Base-by-base conservation (phyloP, 768 basidiomycete species). In the Amanita rubescens region DNA sequence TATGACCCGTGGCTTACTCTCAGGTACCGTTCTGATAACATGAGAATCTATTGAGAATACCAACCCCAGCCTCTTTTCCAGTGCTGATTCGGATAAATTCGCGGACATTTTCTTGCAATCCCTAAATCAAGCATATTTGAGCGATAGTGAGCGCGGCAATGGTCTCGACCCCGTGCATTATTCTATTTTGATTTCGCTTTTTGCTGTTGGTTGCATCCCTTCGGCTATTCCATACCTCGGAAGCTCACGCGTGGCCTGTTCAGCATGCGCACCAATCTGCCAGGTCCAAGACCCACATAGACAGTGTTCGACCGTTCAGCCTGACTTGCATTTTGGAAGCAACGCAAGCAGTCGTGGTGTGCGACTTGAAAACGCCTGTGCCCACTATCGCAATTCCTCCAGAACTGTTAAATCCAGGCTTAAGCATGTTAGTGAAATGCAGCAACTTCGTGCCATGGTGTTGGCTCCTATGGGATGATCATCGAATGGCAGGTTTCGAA, bases 391-490 rank as follows among this genome's bases (percentile, higher is more conserved):
- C 30, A 49, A 25, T 44, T 19, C 67, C 63, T 15, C 59, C 52
- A 22, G 58, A 61, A 41, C 51, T 58, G 17, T 62, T 76, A 5
- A 76, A 81, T 62, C 53, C 60, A 42, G 65, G 83, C 10, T 75
- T 77, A 54, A 64, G 44, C 5, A 71, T 85, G 19, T 62, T 89
- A n/a, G 51, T 85, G n/a, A 67, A 67, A 55, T 87, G 82, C 80
- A 78, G 80, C 27, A 57, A 71, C 10, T 66, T 76, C 10, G 63
- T 85, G 2, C 74, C 77, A 1, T 88, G 87, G 86, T 72, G 71
- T 51, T 90, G 88, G 86, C 66, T 62, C 10, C 64, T 75, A 6
- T 89, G 85, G 83, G 63, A 67, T 44, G 85, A 87, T 27, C 43
- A 53, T 27, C 42, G 52, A 14, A 46, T 46, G 24, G 52, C 52